Evolutionary conservation across 345 rosid genomes (phyloP), one percentile per base, ranked within the genome.

Genomic region (Aquilaria yunnanensis): DNA sequence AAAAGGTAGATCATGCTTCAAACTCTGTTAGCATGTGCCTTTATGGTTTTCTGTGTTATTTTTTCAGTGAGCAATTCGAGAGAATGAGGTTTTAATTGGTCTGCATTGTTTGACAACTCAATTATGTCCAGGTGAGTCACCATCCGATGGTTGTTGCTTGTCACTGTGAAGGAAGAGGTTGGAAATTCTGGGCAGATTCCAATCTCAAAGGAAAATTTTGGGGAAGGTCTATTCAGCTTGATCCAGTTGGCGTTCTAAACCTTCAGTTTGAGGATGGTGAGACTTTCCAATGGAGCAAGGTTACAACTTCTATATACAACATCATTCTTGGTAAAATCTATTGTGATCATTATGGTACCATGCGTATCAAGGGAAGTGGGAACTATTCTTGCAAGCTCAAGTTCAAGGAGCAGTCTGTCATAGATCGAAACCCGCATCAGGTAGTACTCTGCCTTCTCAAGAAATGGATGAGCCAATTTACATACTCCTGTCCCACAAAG

Each of bases 131-230:
- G 97, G 97, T 94, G 68, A 91, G 99, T 79, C 99, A 94, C 79
- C 97, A 91, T 70, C 99, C 99, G 4, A 88, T 85, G 91, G 56
- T 91, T 67, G 97, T 94, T 59, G 99, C 99, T 56, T 94, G 99
- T 76, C 97, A 94, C 69, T 91, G 99, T 72, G 96, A 91, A 76
- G 99, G 99, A 74, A 87, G 81, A 85, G 97, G 95, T 64, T 94
- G 99, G 99, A 91, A 85, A 65, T 94, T 91, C 75, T 91, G 97
- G 96, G 99, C 87, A 47, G 96, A 94, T 74, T 91, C 97, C 67
- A 91, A 94, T 80, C 88, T 94, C 75, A 94, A 88, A 74, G 99
- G 99, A 43, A 90, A 94, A 74, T 94, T 94, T 60, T 94, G 97
- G 99, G 99, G 96, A 7, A 75, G 97, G 11, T 90, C 99, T 63